Evolutionary conservation across 768 basidiomycete genomes (phyloP), one percentile per base, ranked within the genome.

Genomic region (Phlegmacium glaucopus): DNA sequence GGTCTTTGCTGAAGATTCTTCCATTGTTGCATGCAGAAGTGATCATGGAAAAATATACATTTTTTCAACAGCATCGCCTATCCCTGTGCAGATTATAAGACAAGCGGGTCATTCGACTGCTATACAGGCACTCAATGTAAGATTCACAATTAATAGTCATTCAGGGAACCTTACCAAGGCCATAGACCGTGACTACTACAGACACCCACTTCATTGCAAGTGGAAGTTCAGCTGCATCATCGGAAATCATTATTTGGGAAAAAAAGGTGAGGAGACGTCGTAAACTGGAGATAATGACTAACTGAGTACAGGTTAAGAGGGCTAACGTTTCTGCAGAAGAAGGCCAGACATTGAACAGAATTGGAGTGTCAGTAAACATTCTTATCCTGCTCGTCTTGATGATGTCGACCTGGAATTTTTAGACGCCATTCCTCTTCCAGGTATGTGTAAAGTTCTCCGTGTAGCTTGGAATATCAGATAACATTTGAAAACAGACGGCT

Each of bases 101-200:
- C 48, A 52, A 9, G 50, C 48, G 12, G 9, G 27, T 16, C 8
- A 37, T 6, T 30, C 17, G 4, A 39, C 45, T 9, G 30, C 41
- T 37, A 46, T 56, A 9, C 54, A 56, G 28, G 32, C 49, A 12
- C 13, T 56, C 29, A 13, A 45, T 29, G 54, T 56, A 15, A n/a
- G 54, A 17, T 34, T n/a, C 28, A 9, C n/a, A 28, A 7, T 35
- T 16, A 17, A n/a, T n/a, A n/a, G n/a, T 22, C 13, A 36, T 13
- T 17, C n/a, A 2, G 43, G n/a, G 16, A 42, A 35, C 28, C 37
- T 48, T 6, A 36, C 10, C 8, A 22, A 42, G 47, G 39, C 47
- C 7, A 35, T 42, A 22, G 36, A 5, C 13, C n/a, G 32, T 7
- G 12, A 36, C 2, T 15, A 34, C 22, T 22, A 5, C 5, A 5